Conservation (phyloP, 2,329 filamentous ascomycete genomes). For the Penicillium vulpinum region DNA sequence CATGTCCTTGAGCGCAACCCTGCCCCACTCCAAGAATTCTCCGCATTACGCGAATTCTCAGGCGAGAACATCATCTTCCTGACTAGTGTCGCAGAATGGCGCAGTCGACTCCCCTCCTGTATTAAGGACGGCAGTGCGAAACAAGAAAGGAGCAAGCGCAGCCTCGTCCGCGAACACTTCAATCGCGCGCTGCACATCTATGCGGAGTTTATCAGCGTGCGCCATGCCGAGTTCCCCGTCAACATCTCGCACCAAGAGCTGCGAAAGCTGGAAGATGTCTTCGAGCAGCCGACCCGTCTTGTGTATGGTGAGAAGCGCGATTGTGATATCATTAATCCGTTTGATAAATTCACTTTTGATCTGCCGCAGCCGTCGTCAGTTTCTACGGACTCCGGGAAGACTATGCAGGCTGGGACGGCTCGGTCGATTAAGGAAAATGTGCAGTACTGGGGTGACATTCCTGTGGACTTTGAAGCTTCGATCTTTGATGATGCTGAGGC, state of each 20-base stretch:
- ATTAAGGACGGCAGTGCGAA: constrained; percentile 19
- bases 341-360: constrained; percentile 30
- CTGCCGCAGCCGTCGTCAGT: constrained; percentile 23
- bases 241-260: constrained; percentile 63
- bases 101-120: constrained; percentile 32
- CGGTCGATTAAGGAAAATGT: constrained; percentile 29
- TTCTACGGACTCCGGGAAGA: constrained; percentile 23
- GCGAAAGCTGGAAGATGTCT: constrained; percentile 56
- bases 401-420: constrained; percentile 16
- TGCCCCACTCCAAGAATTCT: constrained; percentile 62
- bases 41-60: constrained; percentile 66
- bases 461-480: constrained; percentile 49
- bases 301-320: constrained; percentile 46
- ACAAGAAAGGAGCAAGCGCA: constrained; percentile 26
- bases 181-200: constrained; percentile 63
- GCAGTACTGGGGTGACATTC: constrained; percentile 37
- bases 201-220: constrained; percentile 59
- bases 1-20: constrained; percentile 60
- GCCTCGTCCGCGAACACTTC: constrained; percentile 54
- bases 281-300: constrained; percentile 53
- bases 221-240: constrained; percentile 65
- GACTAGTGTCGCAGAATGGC: constrained; percentile 59
- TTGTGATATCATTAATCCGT: constrained; percentile 42
- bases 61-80: constrained; percentile 71
- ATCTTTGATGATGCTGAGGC: constrained; percentile 62